Percentiles rank a stretch among this genome's conserved stretches.
These are phyloP conservation scores for Schizonepeta tenuifolia DNA, from an alignment of 257 asterid species.

Conservation along the genomic window DNA sequence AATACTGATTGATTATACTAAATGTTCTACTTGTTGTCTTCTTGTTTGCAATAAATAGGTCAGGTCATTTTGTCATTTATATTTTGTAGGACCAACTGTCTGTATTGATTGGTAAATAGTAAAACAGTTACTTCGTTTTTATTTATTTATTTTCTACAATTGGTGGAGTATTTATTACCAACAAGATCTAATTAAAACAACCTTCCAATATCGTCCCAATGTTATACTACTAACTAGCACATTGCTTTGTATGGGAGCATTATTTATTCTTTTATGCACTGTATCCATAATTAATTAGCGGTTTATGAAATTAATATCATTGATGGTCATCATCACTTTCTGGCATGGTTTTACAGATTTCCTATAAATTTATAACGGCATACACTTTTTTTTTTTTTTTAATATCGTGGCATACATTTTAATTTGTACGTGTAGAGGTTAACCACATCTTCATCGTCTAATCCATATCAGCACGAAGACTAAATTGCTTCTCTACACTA, in stretches of 20 bases:
- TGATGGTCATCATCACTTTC: no score
- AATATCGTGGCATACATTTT: no score
- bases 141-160: no score
- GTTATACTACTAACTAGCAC: no score
- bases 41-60: constrained; percentile 10
- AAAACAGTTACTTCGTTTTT: not conserved
- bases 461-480: no score
- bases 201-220: not conserved
- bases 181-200: not conserved
- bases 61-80: not conserved
- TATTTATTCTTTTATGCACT: not conserved
- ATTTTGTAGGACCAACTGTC: not conserved
- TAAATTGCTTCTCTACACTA: no score
- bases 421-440: no score
- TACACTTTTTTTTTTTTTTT: no score
- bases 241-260: not conserved
- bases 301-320: not conserved
- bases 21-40: constrained; percentile 22
- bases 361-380: no score
- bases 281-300: not conserved
- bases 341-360: no score
- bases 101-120: not conserved
- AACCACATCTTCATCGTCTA: no score
- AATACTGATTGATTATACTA: not conserved
- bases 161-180: not conserved